Evolutionary conservation across 768 basidiomycete genomes (phyloP).

Genomic region (Strobilomyces confusus): DNA sequence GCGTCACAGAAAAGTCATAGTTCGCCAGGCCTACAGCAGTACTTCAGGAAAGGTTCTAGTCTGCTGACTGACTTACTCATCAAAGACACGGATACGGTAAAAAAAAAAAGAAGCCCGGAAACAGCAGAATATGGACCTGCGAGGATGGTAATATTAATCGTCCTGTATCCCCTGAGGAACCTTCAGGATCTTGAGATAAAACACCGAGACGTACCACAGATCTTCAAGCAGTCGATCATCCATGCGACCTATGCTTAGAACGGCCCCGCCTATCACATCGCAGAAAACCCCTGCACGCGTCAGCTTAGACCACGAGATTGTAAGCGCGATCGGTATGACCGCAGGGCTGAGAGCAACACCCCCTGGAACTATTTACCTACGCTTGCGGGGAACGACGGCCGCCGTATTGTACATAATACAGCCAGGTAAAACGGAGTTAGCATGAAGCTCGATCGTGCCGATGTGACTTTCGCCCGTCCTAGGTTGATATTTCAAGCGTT

Average conservation of each 20-base stretch:
- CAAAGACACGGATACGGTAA: constrained; percentile 34
- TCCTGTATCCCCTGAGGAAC: constrained; percentile 19
- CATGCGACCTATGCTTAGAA: constrained; percentile 45
- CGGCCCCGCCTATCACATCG: constrained; percentile 40
- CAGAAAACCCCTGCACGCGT: constrained; percentile 37
- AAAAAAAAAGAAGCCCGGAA: constrained; percentile 35
- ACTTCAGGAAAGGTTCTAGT: background rate
- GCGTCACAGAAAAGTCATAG: constrained; percentile 37
- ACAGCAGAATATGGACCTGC: constrained; percentile 39
- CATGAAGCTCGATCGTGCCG: background rate
- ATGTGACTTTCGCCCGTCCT: constrained; percentile 37
- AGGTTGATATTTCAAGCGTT: constrained; percentile 43
- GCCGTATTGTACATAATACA: constrained; percentile 45
- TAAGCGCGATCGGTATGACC: constrained; percentile 47
- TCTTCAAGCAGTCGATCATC: constrained; percentile 51
- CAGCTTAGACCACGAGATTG: constrained; percentile 45
- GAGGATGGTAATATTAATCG: constrained; percentile 35
- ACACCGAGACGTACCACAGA: constrained; percentile 32
- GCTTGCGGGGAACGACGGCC: background rate
- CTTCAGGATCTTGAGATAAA: background rate
- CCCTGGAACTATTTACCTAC: constrained; percentile 24
- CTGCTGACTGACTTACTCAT: constrained; percentile 24
- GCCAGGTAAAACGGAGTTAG: constrained; percentile 15
- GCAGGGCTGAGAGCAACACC: constrained; percentile 48
- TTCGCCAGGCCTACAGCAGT: constrained; percentile 28